Evolutionary conservation across 2,329 filamentous ascomycete species (phyloP), one percentile per base, ranked within the genome.

Genomic region (Penicillium aurantiogriseum): DNA sequence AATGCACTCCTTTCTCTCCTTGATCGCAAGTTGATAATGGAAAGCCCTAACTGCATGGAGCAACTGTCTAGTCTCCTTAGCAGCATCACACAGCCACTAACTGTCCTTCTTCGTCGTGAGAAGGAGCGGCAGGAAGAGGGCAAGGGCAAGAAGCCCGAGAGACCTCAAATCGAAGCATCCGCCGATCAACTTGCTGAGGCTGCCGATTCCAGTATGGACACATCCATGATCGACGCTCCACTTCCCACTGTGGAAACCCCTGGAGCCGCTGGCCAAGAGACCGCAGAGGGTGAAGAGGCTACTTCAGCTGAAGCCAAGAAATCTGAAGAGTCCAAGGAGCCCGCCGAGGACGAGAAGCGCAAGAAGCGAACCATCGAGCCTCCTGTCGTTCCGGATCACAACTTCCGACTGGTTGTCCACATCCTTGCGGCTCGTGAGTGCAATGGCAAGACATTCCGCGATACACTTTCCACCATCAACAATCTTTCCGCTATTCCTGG

Each of bases 381-480:
- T 31, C 94, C 94, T 0, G 82, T 92, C 44, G 88, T 99, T 54
- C 92, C 94, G 5, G 86, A 93, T 31, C 85, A 92, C 70, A 97
- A 97, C 71, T 83, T 99, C 56, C 90, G 90, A 57, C 81, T 97
- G 56, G 92, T 99, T n/a, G 90, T 97, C 66, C 94, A 94, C 72
- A 96, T 99, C 56, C 90, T 99, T 64, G 91, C 96, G 43, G 93
- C 93, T 61, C 89, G 92, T 48, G 94, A 99, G 75, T 99, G 94
- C 77, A 96, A 91, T 70, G 92, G 91, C 62, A 97, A 96, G 80
- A 97, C 94, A 0, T 99, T 99, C 82, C 90, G 94, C 71, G 95
- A 97, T 74, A 97, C 94, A 0, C 84, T 99, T 53, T 94, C 93
- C 17, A 95, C 95, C n/a, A 96, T 99, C 80, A 97, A 96, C 79